Conservation (phyloP, 1,284 basidiomycete species). For the Ceratobasidium sp. region DNA sequence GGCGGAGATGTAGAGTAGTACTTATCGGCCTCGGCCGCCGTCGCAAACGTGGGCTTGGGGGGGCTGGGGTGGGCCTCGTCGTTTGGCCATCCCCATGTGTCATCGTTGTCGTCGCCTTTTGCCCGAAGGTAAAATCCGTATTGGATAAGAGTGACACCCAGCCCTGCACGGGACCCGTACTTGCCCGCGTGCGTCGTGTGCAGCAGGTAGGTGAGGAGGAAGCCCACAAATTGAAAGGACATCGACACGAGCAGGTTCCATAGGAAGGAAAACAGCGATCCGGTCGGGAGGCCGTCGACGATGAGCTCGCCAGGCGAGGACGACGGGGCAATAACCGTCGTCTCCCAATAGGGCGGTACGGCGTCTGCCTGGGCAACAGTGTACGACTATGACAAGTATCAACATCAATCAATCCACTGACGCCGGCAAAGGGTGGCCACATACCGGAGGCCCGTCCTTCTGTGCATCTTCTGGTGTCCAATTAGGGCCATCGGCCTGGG, state of each 20-base stretch:
- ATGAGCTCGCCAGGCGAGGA: constrained; percentile 67
- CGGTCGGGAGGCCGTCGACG: constrained; percentile 77
- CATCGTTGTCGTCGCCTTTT: constrained; percentile 54
- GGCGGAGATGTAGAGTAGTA: constrained; percentile 53
- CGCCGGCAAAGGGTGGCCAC: constrained; percentile 52
- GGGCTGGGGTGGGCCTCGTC: constrained; percentile 33
- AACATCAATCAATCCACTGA: constrained; percentile 34
- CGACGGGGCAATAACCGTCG: constrained; percentile 78
- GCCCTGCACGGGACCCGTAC: constrained; percentile 91
- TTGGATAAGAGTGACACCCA: constrained; percentile 94
- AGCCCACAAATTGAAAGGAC: constrained; percentile 97
- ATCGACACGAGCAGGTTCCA: constrained; percentile 88
- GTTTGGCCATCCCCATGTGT: constrained; percentile 49
- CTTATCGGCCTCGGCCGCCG: constrained; percentile 49
- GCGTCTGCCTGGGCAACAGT: constrained; percentile 88
- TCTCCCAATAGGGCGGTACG: constrained; percentile 97
- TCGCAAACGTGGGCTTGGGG: constrained; percentile 48
- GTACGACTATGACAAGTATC: constrained; percentile 72
- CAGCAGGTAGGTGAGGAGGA: constrained; percentile 92
- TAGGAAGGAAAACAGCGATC: constrained; percentile 75
- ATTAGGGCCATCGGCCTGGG: constrained; percentile 71
- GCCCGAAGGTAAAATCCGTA: constrained; percentile 86
- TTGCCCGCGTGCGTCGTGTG: constrained; percentile 96
- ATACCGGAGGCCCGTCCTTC: constrained; percentile 84
- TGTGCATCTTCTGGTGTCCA: constrained; percentile 80